These are phyloP conservation scores for Pouteria glomerata DNA, from an alignment of 148 eudicot genomes.

Conservation along the genomic window DNA sequence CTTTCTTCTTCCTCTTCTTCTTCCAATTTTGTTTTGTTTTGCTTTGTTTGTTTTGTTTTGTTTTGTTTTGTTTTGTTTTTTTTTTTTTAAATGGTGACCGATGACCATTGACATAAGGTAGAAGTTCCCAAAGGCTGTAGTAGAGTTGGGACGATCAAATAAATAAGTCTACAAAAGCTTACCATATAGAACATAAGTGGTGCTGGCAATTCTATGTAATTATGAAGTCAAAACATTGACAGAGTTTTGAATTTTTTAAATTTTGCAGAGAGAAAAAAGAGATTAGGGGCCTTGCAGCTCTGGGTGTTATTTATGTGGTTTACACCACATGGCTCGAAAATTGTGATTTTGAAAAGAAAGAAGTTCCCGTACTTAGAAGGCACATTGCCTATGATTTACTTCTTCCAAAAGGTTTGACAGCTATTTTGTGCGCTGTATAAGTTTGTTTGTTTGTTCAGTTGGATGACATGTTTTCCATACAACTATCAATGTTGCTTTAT, in stretches of 20 bases:
- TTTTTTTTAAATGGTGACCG: not conserved
- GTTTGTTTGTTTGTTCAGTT: slow-evolving; percentile 2
- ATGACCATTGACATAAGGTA: not conserved
- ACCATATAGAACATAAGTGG: not conserved
- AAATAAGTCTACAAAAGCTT: not conserved
- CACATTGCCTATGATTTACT: slow-evolving; percentile 87
- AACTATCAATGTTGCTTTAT: not conserved
- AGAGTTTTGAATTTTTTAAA: slow-evolving; percentile 1
- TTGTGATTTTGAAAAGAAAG: slow-evolving; percentile 74
- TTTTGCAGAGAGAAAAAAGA: slow-evolving; percentile 76
- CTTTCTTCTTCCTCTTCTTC: not conserved
- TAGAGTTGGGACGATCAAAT: not conserved
- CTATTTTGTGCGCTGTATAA: not conserved
- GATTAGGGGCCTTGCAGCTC: slow-evolving; percentile 77
- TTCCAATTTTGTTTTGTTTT: not conserved
- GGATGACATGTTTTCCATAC: not conserved
- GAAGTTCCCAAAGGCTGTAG: not conserved
- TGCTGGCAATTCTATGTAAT: not conserved
- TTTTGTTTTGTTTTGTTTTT: not conserved
- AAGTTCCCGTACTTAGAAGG: slow-evolving; percentile 66
- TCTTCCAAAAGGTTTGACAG: slow-evolving; percentile 62
- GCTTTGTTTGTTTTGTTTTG: too few species aligned
- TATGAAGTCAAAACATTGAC: not conserved
- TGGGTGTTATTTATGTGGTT: slow-evolving; percentile 72
- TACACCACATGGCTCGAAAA: slow-evolving; percentile 77